Evolutionary conservation across 2,329 filamentous ascomycete species (phyloP), one percentile per base, ranked within the genome.

Genomic region (Orbilia blumenaviensis): DNA sequence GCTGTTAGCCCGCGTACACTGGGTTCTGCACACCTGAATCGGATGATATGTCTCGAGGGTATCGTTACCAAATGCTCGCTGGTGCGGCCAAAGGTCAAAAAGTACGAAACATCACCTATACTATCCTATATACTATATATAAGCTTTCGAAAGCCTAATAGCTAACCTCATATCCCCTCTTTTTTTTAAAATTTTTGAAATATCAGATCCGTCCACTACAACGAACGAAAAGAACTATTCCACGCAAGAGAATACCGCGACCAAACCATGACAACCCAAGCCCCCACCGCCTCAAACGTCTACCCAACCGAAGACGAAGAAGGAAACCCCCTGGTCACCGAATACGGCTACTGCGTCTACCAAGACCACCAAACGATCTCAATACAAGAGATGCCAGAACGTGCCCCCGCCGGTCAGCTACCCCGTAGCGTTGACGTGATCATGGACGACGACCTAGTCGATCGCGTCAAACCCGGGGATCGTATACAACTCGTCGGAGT

Each of bases 331-430:
- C 87, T 99, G 18, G 88, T 93, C 72, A 99, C 95, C 2, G 95
- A 99, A 82, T 99, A 98, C 82, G 95, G 95, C 23, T 94, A 96
- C 84, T 96, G 91, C 82, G 95, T 91, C 60, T 99, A 97, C 84
- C 88, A 94, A 81, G 95, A 99, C 82, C 95, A 99, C 82, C 95
- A 99, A 83, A 97, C 92, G 14, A 93, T 99, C 75, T 97, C 94
- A 0, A 97, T 99, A 79, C 95, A 99, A 84, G 95, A 99, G 85
- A 99, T 99, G 95, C 95, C 95, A 0, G 95, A 99, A 83, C 88
- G 94, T 80, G 95, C 95, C 1, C 95, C 95, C 64, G 94, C 95
- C 73, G 95, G 95, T 63, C 95, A 98, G 85, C 87, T 99, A 78
- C 95, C 95, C 74, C 90, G 95, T 64, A 93, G 94, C 67, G 95